A percentile compares a stretch with the other conserved stretches of the same genome.
Evolutionary conservation across 345 rosid genomes (phyloP).

Genomic region (Pelargonium nanum): DNA sequence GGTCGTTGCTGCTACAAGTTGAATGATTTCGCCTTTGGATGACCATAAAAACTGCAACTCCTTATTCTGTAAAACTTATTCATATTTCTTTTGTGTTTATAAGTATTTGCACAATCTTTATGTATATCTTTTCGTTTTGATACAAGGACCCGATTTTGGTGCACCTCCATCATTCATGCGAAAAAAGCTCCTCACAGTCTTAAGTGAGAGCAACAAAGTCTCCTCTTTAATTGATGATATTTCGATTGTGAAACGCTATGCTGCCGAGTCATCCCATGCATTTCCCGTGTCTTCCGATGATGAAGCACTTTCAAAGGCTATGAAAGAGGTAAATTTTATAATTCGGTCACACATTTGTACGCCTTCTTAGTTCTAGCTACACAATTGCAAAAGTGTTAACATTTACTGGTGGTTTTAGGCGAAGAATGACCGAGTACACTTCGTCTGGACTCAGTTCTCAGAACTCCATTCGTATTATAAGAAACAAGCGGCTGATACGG

Average conservation of each 20-base stretch:
- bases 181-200: slow-evolving; percentile 52
- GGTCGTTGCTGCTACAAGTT: too few species aligned
- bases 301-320: slow-evolving; percentile 67
- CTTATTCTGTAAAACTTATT: too few species aligned
- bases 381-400: background rate
- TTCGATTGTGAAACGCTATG: slow-evolving; percentile 59
- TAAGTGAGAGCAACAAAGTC: slow-evolving; percentile 60
- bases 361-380: background rate
- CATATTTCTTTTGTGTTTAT: too few species aligned
- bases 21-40: too few species aligned
- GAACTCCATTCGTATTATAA: slow-evolving; percentile 59
- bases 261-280: slow-evolving; percentile 62
- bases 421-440: slow-evolving; percentile 52
- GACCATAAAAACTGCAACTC: too few species aligned
- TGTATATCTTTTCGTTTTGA: slow-evolving; percentile 9
- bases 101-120: too few species aligned
- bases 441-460: slow-evolving; percentile 85
- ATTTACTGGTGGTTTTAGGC: slow-evolving; percentile 33
- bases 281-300: slow-evolving; percentile 76
- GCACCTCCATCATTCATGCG: slow-evolving; percentile 55
- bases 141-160: slow-evolving; percentile 86
- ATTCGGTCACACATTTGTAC: background rate
- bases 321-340: slow-evolving; percentile 51
- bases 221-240: slow-evolving; percentile 64
- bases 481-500: slow-evolving; percentile 52